Base-by-base conservation (phyloP, 345 rosid species). In the Physaria fendleri region DNA sequence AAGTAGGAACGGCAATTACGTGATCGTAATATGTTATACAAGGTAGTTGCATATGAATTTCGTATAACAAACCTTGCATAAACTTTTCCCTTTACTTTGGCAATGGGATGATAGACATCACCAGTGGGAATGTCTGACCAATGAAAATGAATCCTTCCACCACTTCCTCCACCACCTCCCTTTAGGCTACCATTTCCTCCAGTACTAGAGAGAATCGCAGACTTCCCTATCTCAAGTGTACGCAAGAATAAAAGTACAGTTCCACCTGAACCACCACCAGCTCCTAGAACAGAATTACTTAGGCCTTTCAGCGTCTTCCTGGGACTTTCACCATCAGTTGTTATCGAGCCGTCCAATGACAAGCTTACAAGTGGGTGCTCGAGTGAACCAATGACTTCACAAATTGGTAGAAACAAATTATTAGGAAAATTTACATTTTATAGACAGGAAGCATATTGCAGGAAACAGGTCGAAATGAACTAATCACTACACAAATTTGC, bases 231-330 rank as follows among this genome's bases (percentile, higher is more conserved):
- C 22, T 70, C 71, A 55, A 82, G 56, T n/a, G 76, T 12, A 49
- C 69, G 84, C 64, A 87, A 68, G 77, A 83, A 90, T 45, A 90
- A 49, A 56, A 90, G 89, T 64, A 87, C 78, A 2, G 97, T 87
- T 69, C 97, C 97, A 72, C 97, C 97, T 54, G 95, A 83, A 50
- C 95, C 97, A 65, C 97, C 97, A 42, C 95, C 97, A 38, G 97
- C 91, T 49, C 91, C 91, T 68, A 73, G 50, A 42, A 61, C 69
- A 50, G 87, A 74, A 49, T 61, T 66, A 47, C 73, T 68, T 30
- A 55, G 57, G 56, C 48, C 68, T 63, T 74, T 64, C 40, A 75
- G 58, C 25, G 64, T 73, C 59, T 82, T 82, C 66, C 82, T 82
- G 62, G 78, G 85, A 76, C 85, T 83, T 71, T 81, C 85, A 34